Conservation (phyloP, 495 filamentous ascomycete genomes). For the Aspergillus mulundensis region DNA sequence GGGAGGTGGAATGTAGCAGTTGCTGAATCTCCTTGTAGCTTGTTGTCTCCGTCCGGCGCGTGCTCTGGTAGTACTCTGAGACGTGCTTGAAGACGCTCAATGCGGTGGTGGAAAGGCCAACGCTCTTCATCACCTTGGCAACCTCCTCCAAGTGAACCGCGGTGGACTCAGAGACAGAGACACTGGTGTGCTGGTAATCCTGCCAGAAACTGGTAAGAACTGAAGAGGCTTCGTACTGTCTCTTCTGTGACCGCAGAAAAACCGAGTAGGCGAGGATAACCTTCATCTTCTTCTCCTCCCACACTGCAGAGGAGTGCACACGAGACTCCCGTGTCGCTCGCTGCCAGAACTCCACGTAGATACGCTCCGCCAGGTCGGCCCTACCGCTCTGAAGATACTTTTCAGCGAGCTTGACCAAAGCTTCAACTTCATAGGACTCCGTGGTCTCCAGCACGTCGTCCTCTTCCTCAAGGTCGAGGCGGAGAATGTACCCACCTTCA, state of each 20-base stretch:
- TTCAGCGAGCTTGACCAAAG: slow-evolving; percentile 15
- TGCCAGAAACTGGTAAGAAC: slow-evolving; percentile 38
- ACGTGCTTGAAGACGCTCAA: slow-evolving; percentile 36
- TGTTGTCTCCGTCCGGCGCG: slow-evolving; percentile 27
- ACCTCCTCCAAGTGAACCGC: slow-evolving; percentile 30
- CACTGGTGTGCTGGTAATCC: slow-evolving; percentile 28
- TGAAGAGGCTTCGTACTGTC: slow-evolving; percentile 32
- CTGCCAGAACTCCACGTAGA: slow-evolving; percentile 40
- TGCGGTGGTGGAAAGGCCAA: slow-evolving; percentile 32
- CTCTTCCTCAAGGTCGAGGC: slow-evolving; percentile 17
- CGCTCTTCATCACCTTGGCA: slow-evolving; percentile 36
- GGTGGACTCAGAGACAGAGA: slow-evolving; percentile 25
- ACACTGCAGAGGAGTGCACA: slow-evolving; percentile 25
- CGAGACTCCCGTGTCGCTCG: slow-evolving; percentile 29
- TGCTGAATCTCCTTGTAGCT: slow-evolving; percentile 31
- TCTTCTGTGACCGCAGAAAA: slow-evolving; percentile 33
- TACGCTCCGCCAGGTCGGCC: slow-evolving; percentile 26
- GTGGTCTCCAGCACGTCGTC: slow-evolving; percentile 16
- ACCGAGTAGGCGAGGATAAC: slow-evolving; percentile 29
- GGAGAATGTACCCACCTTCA: slow-evolving; percentile 15
- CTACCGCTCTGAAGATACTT: slow-evolving; percentile 24
- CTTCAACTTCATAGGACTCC: slow-evolving; percentile 13
- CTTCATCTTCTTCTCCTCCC: slow-evolving; percentile 33
- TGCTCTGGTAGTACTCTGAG: slow-evolving; percentile 24
- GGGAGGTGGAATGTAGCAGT: slow-evolving; percentile 21